Evolutionary conservation across 345 rosid species (phyloP), one percentile per base, ranked within the genome.

Genomic region (Citrus unshiu): DNA sequence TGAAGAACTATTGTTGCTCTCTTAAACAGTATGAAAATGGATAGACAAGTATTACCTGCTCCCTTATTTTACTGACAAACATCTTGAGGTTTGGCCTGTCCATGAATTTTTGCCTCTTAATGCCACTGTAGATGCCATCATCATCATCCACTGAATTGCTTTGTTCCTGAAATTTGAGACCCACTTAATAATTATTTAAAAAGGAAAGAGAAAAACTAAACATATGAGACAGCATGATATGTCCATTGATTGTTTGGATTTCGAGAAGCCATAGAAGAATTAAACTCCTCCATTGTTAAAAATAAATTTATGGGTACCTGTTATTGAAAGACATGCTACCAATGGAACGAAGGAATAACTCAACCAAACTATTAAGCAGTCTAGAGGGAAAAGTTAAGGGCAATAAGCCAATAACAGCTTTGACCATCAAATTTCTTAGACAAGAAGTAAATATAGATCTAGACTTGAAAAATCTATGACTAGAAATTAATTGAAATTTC

Each of bases 11-110:
- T 14, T 32, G 19, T 75, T 58, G 60, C n/a, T n/a, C 54, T 64
- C n/a, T 66, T 37, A 49, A 39, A 76, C 27, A 72, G 24, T 46
- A 40, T 29, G 16, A 9, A 40, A 7, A 18, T 13, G 78, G 43
- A 16, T 60, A 51, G 25, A 46, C 39, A 65, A 32, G 46, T 30
- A 39, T 77, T 75, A 95, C 98, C 84, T 87, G 92, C 81, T 95
- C 95, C 87, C 88, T 89, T 79, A 93, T 88, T 86, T 80, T 92
- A 84, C 85, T 73, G 75, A 91, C 77, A 70, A 92, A 81, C 78
- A 70, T 84, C 78, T 86, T 84, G 65, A 95, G 88, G 87, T 86
- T 86, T 43, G 92, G 95, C 87, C 82, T 90, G 80, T 78, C 70
- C 35, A 86, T 65, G 66, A 71, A 49, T 75, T 75, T 86, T 61